Percentiles rank a stretch among this genome's conserved stretches.
Evolutionary conservation across 73 alveolate species (phyloP).

Genomic region (Symbiodinium pilosum): DNA sequence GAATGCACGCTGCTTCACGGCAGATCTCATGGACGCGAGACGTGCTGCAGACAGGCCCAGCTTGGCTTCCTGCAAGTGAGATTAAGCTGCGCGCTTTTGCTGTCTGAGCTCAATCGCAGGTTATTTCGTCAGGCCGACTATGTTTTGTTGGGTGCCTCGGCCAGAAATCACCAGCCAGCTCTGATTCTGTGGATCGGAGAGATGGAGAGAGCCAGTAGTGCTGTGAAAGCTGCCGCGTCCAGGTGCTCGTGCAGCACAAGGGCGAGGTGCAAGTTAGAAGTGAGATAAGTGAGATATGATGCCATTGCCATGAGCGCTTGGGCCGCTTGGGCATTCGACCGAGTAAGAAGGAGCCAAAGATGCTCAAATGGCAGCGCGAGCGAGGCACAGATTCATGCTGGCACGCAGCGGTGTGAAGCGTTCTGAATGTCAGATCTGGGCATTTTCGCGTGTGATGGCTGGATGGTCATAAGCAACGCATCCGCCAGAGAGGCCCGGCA

Average conservation of each 20-base stretch:
- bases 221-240: no score
- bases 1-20: no score
- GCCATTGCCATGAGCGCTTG: no score
- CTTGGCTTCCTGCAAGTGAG: no score
- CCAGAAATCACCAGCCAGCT: no score
- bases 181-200: no score
- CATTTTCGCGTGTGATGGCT: constrained; percentile 65
- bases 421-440: constrained; percentile 23
- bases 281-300: no score
- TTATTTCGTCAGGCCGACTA: constrained; percentile 47
- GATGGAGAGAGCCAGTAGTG: no score
- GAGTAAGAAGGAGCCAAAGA: constrained; percentile 20
- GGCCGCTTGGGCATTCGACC: neutral
- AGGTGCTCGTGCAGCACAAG: constrained; percentile 63
- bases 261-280: constrained; percentile 55
- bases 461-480: constrained; percentile 72
- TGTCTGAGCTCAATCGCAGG: no score
- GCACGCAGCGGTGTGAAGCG: neutral
- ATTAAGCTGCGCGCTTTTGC: no score
- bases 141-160: constrained; percentile 83
- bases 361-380: constrained; percentile 78
- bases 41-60: constrained; percentile 52
- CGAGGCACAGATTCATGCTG: constrained; percentile 10
- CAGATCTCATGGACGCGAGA: constrained; percentile 93
- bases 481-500: constrained; percentile 50